A percentile compares a stretch with the other conserved stretches of the same genome.
Evolutionary conservation across 257 asterid species (phyloP).

Genomic region (Hygrophila difformis): DNA sequence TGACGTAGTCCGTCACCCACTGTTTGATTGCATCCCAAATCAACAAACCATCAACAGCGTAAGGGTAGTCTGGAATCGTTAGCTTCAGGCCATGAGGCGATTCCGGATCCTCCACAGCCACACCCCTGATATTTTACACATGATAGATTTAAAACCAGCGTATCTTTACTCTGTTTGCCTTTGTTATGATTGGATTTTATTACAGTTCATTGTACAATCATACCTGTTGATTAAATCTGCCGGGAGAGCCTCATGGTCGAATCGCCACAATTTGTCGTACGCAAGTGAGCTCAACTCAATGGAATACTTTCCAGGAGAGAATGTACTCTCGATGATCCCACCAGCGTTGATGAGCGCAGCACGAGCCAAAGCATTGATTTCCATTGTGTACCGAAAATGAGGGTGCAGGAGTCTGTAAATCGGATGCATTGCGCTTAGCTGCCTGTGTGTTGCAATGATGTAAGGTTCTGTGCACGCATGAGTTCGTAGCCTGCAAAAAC

Average conservation of each 20-base stretch:
- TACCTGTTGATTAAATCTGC: conserved; percentile 63
- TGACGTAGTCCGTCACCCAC: conserved; percentile 65
- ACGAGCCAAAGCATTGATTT: conserved; percentile 74
- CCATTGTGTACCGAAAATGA: conserved; percentile 84
- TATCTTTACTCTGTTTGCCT: no score
- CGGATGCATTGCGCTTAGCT: conserved; percentile 75
- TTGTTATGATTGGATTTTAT: no score
- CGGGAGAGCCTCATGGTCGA: conserved; percentile 60
- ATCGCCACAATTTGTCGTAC: conserved; percentile 58
- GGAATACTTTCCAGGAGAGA: conserved; percentile 49
- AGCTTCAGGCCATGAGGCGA: conserved; percentile 67
- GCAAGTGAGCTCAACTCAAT: conserved; percentile 51
- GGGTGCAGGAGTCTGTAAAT: conserved; percentile 59
- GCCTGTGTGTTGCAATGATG: conserved; percentile 64
- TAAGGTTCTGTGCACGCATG: conserved; percentile 74
- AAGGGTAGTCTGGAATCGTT: conserved; percentile 72
- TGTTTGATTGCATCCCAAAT: conserved; percentile 62
- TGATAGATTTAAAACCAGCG: no score
- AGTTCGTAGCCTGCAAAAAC: conserved; percentile 61
- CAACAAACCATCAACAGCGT: conserved; percentile 63
- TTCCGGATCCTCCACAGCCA: conserved; percentile 67
- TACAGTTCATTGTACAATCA: neutral
- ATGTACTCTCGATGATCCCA: conserved; percentile 53
- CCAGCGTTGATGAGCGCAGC: conserved; percentile 37
- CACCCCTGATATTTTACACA: conserved; percentile 44